Evolutionary conservation across 2,329 filamentous ascomycete species (phyloP), one percentile per base, ranked within the genome.

Genomic region (Gaeumannomyces sp.): DNA sequence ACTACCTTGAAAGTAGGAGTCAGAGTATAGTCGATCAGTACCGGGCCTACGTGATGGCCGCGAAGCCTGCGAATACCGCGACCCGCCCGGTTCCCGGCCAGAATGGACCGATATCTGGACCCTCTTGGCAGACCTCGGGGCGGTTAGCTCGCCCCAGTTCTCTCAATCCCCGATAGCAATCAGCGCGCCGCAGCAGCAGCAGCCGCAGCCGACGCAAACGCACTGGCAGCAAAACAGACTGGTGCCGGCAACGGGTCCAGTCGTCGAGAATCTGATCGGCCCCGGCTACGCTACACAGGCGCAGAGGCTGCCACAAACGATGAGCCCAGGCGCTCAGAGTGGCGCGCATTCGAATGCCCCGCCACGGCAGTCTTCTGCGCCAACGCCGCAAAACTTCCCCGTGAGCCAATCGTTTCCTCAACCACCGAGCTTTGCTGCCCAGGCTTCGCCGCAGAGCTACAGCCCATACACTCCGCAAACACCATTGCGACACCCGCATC

Each of bases 21-120:
- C 29, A 27, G 61, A 22, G 19, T 13, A 19, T 58, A 2, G 45
- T 63, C 19, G 19, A 25, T 2, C 50, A 28, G 19, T 63, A 63
- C 58, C 29, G 22, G 56, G 53, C n/a, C 61, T 65, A 19, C 62
- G 11, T 62, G 11, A 25, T 58, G 3, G 13, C 25, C 4, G 57
- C 68, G 61, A 22, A 61, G 56, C 33, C 11, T 13, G 57, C 68
- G 61, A n/a, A 61, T 56, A 38, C n/a, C n/a, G 56, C 68, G 61
- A 22, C 60, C 58, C 29, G 64, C 66, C 29, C 64, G 57, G 35
- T 62, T 53, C 3, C 45, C 10, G 3, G n/a, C 22, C 19, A 53
- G n/a, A 11, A 7, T n/a, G 8, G 45, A 4, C 22, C 45, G 22
- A 53, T 25, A 53, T 22, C 19, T n/a, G 19, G 45, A 10, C 1